Evolutionary conservation across 805 yeast species (phyloP).

Genomic region (Saccharomycopsis fodiens): DNA sequence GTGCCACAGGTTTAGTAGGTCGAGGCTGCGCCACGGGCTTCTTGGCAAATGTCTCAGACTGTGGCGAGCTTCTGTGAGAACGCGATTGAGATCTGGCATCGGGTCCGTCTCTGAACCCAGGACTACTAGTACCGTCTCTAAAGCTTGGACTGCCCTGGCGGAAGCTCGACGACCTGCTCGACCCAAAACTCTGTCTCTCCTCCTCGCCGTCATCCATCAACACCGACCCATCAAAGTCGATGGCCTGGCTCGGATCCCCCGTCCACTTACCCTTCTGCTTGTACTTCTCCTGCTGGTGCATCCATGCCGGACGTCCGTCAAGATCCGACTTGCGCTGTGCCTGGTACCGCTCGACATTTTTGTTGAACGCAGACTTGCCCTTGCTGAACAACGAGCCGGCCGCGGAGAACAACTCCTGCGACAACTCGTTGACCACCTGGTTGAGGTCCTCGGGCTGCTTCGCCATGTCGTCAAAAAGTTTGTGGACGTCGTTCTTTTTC

Average conservation of each 20-base stretch:
- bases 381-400: conserved; percentile 26
- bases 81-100: not conserved
- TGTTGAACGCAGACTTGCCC: conserved; percentile 28
- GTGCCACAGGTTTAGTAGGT: not conserved
- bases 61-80: not conserved
- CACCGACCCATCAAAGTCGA: conserved; percentile 19
- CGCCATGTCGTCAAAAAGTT: conserved; percentile 11
- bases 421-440: conserved; percentile 11
- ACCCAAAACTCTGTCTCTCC: not conserved
- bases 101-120: not conserved
- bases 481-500: conserved; percentile 10
- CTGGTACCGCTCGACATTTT: conserved; percentile 19
- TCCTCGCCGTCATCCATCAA: not conserved
- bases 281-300: conserved; percentile 49
- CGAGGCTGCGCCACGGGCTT: not conserved
- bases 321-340: conserved; percentile 23
- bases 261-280: conserved; percentile 33
- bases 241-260: conserved; percentile 37
- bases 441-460: conserved; percentile 10
- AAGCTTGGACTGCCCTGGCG: not conserved
- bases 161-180: not conserved
- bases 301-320: conserved; percentile 59
- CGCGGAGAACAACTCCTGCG: conserved; percentile 22
- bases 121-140: not conserved
- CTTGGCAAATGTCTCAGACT: no score